Percentiles rank a stretch among this genome's conserved stretches.
Evolutionary conservation across 768 basidiomycete genomes (phyloP).

Genomic region (Russula compacta): DNA sequence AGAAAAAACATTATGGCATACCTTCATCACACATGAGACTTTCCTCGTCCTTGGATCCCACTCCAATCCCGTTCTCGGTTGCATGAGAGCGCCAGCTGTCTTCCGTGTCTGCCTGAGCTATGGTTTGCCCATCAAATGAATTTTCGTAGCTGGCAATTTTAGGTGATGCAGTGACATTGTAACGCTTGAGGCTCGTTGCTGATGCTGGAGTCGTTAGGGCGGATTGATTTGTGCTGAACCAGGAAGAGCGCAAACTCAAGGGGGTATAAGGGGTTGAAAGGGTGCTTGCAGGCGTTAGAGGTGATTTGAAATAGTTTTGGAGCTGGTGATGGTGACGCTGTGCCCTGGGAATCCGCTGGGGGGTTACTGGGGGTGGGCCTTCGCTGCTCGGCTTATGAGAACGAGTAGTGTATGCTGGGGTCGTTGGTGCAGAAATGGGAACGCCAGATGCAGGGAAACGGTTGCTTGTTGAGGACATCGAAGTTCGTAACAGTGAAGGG

Average conservation of each 20-base stretch:
- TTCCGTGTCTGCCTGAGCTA: conserved; percentile 49
- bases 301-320: conserved; percentile 37
- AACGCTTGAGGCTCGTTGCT: conserved; percentile 32
- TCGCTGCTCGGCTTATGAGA: conserved; percentile 27
- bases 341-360: conserved; percentile 48
- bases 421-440: conserved; percentile 38
- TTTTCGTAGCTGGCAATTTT: conserved; percentile 32
- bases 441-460: conserved; percentile 18
- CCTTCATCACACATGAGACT: conserved; percentile 42
- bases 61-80: conserved; percentile 62
- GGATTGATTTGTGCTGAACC: conserved; percentile 37
- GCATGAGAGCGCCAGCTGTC: conserved; percentile 67
- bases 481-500: conserved; percentile 11
- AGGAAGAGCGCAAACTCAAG: conserved; percentile 55
- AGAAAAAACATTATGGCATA: conserved; percentile 27
- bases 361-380: conserved; percentile 44
- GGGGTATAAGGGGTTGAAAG: conserved; percentile 56
- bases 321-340: conserved; percentile 32
- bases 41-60: conserved; percentile 35
- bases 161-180: conserved; percentile 36
- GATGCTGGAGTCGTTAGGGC: conserved; percentile 57
- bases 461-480: conserved; percentile 16
- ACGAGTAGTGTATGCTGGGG: conserved; percentile 33
- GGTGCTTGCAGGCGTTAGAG: conserved; percentile 47
- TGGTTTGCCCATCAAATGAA: conserved; percentile 24